Evolutionary conservation across 2,329 filamentous ascomycete genomes (phyloP), one percentile per base, ranked within the genome.

Genomic region (Nakataea oryzae): DNA sequence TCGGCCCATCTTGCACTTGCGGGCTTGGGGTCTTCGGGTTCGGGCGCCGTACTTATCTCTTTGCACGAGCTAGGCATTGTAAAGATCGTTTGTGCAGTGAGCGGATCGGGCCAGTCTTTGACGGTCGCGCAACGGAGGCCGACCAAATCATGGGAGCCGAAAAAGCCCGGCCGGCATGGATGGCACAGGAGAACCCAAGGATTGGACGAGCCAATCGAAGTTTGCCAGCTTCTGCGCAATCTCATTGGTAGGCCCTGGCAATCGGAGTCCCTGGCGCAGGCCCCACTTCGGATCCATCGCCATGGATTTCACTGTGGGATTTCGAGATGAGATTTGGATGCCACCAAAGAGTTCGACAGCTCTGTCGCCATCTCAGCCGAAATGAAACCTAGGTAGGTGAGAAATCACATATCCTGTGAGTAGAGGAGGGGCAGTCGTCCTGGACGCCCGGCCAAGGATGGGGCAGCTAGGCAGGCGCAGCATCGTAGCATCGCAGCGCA

Each of bases 41-140:
- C 21, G 58, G 62, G 11, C 24, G 27, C 79, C 90, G 68, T 84
- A 97, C 93, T 87, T 73, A 99, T 90, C 76, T 97, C 93, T 85
- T 93, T 91, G 79, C 95, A 99, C 66, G 93, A 97, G 75, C 90
- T 92, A 63, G 93, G 93, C 95, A 97, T 73, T 57, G 47, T 65
- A 58, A 61, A 26, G 7, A n/a, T 27, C 14, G 26, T 50, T 21
- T 34, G 32, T 41, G 41, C 11, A 3, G n/a, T 47, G 41, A 21
- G 41, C 41, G 41, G 41, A 47, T 47, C 32, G 17, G 41, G 41
- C 41, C 41, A n/a, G 41, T 50, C 41, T 24, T 50, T 50, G 7
- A 50, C 21, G 21, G 41, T 50, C 41, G 21, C 41, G 11, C 21
- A 50, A 50, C 41, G 8, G 41, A 50, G 24, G 41, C 41, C 21